These are phyloP conservation scores for Phytophthora fragariae DNA, from an alignment of 352 stramenopile species.

Conservation along the genomic window DNA sequence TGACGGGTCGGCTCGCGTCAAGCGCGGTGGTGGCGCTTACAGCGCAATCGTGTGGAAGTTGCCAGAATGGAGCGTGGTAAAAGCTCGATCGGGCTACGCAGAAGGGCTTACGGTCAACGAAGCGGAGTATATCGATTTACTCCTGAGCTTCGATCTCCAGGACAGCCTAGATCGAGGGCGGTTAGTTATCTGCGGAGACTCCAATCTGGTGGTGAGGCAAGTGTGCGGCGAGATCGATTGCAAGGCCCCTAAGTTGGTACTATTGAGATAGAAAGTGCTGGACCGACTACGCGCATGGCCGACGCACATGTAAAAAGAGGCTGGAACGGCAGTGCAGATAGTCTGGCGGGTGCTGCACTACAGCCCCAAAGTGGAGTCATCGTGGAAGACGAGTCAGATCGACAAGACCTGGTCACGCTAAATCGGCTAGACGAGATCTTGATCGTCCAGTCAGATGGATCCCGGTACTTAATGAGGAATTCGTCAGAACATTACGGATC, in stretches of 20 bases:
- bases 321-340: too few relatives aligned
- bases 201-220: constrained; percentile 5
- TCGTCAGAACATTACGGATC: not conserved
- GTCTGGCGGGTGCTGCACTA: too few relatives aligned
- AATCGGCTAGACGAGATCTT: constrained; percentile 7
- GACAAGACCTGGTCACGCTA: constrained; percentile 2
- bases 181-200: constrained; percentile 8
- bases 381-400: too few relatives aligned
- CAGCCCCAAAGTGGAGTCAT: too few relatives aligned
- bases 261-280: not conserved
- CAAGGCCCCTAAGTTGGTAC: constrained; percentile 1
- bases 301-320: not conserved
- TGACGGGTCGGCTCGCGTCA: constrained; percentile 3
- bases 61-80: not conserved
- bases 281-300: not conserved
- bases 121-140: not conserved
- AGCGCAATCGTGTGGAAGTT: constrained; percentile 10
- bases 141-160: not conserved
- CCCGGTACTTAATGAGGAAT: not conserved
- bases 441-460: not conserved
- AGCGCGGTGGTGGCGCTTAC: not conserved
- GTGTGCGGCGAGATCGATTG: constrained; percentile 17
- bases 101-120: not conserved
- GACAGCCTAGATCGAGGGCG: not conserved
- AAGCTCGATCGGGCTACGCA: not conserved